These are phyloP conservation scores for Fusarium luffae DNA, from an alignment of 2,329 filamentous ascomycete genomes.

Conservation along the genomic window DNA sequence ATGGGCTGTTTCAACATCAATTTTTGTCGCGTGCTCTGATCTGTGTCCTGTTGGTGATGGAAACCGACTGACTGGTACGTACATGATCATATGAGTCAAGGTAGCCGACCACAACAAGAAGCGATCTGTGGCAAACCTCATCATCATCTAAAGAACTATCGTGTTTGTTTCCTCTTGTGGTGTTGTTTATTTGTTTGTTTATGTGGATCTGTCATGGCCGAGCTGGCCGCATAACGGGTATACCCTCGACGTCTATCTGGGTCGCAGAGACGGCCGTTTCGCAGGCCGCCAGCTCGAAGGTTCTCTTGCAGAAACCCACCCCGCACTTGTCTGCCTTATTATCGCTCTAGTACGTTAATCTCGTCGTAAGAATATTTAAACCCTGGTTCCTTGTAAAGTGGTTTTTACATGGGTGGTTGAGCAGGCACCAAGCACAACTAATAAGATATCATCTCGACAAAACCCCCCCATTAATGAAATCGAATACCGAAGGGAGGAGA, in stretches of 20 bases:
- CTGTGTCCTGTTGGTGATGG: conserved; percentile 20
- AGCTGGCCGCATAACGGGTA: conserved; percentile 40
- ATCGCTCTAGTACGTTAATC: conserved; percentile 15
- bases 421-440: not conserved
- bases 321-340: conserved; percentile 21
- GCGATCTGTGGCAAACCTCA: not conserved
- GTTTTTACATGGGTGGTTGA: conserved; percentile 26
- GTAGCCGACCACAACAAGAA: not conserved
- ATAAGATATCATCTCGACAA: conserved; percentile 4
- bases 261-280: conserved; percentile 24
- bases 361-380: not conserved
- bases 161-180: conserved; percentile 16
- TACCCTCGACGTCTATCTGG: conserved; percentile 43
- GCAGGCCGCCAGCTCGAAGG: conserved; percentile 17
- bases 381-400: conserved; percentile 37
- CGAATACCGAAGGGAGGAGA: not conserved
- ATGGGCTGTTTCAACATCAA: conserved; percentile 40
- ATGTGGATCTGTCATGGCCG: conserved; percentile 41
- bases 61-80: conserved; percentile 22
- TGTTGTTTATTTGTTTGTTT: conserved; percentile 41
- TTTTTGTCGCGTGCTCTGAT: conserved; percentile 33
- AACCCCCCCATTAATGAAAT: not conserved
- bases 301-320: conserved; percentile 24
- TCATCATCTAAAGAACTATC: conserved; percentile 7
- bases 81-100: conserved; percentile 22